Evolutionary conservation across 2,329 filamentous ascomycete species (phyloP).

Genomic region (Microsporum audouinii): DNA sequence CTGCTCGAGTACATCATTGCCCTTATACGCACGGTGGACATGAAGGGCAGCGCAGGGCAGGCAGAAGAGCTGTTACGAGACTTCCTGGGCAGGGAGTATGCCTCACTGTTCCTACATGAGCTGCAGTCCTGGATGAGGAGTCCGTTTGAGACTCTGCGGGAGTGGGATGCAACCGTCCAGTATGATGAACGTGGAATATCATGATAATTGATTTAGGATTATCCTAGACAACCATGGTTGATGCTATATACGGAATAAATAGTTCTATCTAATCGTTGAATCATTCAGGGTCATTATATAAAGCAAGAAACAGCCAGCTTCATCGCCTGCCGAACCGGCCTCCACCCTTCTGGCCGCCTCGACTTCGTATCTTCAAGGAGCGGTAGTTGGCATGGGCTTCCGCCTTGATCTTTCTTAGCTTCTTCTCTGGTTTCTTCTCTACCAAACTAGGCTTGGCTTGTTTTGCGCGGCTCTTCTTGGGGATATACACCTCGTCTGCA

Average conservation of each 20-base stretch:
- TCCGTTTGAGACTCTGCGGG: constrained; percentile 57
- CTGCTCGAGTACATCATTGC: constrained; percentile 76
- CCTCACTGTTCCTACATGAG: constrained; percentile 72
- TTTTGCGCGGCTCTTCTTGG: neutral
- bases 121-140: constrained; percentile 71
- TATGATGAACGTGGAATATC: constrained; percentile 37
- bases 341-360: constrained; percentile 23
- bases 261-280: neutral
- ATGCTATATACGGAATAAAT: neutral
- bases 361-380: constrained; percentile 36
- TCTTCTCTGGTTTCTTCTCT: constrained; percentile 12
- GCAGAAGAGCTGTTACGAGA: constrained; percentile 70
- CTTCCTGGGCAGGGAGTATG: constrained; percentile 63
- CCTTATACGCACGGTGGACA: constrained; percentile 70
- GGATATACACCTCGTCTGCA: constrained; percentile 23
- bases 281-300: neutral
- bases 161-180: constrained; percentile 73
- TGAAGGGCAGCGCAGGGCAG: constrained; percentile 65
- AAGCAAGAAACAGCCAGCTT: neutral
- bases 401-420: constrained; percentile 31
- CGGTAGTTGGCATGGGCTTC: constrained; percentile 40
- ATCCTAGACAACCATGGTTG: neutral
- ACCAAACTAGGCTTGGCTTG: neutral
- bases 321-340: constrained; percentile 31
- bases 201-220: neutral